phyloP scores from a whole-genome alignment of 73 alveolate species.

The Tetrahymena malaccensis region DNA sequence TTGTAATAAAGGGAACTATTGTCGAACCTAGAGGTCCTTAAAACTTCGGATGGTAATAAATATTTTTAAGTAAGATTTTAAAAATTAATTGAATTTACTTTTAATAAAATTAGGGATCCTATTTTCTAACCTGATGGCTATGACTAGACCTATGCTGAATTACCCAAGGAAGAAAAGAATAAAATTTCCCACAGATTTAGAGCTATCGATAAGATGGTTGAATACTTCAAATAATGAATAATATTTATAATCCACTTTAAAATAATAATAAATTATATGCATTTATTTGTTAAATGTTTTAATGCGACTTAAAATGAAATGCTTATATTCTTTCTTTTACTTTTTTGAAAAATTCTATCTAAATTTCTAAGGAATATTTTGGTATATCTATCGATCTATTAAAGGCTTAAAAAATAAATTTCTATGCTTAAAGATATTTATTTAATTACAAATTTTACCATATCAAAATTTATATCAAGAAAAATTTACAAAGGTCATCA shows the following conservation, averaged over 20 bases:
- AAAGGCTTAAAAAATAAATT: no score
- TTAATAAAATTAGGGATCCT: slow-evolving; percentile 49
- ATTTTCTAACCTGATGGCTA: slow-evolving; percentile 79
- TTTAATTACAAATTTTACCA: no score
- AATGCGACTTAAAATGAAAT: no score
- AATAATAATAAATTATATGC: neutral
- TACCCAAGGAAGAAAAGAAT: slow-evolving; percentile 75
- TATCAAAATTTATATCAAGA: neutral
- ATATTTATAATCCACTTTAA: neutral
- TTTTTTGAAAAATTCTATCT: neutral
- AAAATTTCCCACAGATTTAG: slow-evolving; percentile 75
- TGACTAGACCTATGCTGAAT: slow-evolving; percentile 82
- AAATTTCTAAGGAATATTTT: no score
- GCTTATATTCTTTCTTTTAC: no score
- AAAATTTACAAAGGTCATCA: neutral
- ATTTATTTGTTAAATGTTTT: neutral
- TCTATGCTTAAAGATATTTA: neutral
- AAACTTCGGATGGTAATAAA: slow-evolving; percentile 77
- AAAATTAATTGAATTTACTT: no score
- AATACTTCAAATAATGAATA: neutral
- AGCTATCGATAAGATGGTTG: slow-evolving; percentile 55
- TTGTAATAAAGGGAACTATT: slow-evolving; percentile 51
- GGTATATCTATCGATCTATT: no score
- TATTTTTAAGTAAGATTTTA: neutral
- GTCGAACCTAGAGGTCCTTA: slow-evolving; percentile 87